phyloP scores from a whole-genome alignment of 768 basidiomycete genomes.

The Panaeolus cyanescens region DNA sequence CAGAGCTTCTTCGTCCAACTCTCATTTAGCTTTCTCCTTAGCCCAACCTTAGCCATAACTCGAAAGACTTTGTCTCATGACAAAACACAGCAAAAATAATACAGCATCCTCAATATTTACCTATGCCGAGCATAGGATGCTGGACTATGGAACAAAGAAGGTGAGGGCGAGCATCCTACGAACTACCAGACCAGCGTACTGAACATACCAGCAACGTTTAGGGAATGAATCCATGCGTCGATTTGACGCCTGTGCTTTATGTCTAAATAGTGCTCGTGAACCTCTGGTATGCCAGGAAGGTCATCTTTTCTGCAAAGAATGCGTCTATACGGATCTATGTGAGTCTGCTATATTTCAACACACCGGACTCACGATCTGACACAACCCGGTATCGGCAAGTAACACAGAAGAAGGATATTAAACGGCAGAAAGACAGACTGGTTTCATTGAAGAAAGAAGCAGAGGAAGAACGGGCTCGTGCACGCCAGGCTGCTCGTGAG shows the following conservation, averaged over 20 bases:
- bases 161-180: constrained; percentile 34
- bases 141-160: constrained; percentile 82
- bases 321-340: constrained; percentile 85
- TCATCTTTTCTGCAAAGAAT: constrained; percentile 96
- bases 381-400: constrained; percentile 44
- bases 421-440: constrained; percentile 82
- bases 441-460: constrained; percentile 75
- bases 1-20: background rate
- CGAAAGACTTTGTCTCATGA: constrained; percentile 48
- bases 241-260: constrained; percentile 91
- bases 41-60: background rate
- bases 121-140: constrained; percentile 85
- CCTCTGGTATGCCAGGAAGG: constrained; percentile 85
- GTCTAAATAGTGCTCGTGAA: constrained; percentile 80
- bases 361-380: constrained; percentile 6
- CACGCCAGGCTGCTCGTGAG: constrained; percentile 76
- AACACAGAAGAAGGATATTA: constrained; percentile 89
- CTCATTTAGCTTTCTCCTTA: background rate
- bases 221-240: constrained; percentile 92
- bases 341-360: constrained; percentile 27
- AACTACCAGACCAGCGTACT: background rate
- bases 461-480: constrained; percentile 75
- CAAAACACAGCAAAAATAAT: constrained; percentile 90
- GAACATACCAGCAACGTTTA: constrained; percentile 60
- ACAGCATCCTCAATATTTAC: constrained; percentile 89